Evolutionary conservation across 2,329 filamentous ascomycete genomes (phyloP).

Genomic region (Exophiala oligosperma): DNA sequence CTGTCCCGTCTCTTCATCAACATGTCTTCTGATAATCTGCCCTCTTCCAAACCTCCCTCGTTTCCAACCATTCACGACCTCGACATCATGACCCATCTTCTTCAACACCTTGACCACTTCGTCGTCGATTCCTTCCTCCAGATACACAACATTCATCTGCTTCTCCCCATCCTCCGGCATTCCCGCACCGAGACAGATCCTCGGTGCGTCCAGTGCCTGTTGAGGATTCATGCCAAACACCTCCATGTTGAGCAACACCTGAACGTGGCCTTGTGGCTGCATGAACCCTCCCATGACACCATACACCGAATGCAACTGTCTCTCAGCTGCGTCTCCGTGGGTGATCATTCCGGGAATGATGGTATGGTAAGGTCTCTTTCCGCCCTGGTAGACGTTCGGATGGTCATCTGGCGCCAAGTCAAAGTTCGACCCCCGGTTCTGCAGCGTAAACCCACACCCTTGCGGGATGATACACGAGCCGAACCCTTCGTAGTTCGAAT

Average conservation of each 20-base stretch:
- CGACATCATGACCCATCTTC: slow-evolving; percentile 70
- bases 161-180: slow-evolving; percentile 48
- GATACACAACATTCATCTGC: slow-evolving; percentile 54
- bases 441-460: slow-evolving; percentile 87
- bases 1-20: slow-evolving; percentile 64
- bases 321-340: slow-evolving; percentile 58
- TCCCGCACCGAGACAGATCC: slow-evolving; percentile 81
- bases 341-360: slow-evolving; percentile 94
- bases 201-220: slow-evolving; percentile 82
- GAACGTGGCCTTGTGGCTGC: slow-evolving; percentile 95
- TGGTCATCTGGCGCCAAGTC: slow-evolving; percentile 64
- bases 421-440: slow-evolving; percentile 89
- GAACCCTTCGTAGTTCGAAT: slow-evolving; percentile 86
- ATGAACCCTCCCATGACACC: slow-evolving; percentile 99
- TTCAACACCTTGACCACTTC: slow-evolving; percentile 67
- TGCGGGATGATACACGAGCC: slow-evolving; percentile 82
- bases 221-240: slow-evolving; percentile 81
- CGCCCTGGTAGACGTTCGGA: slow-evolving; percentile 76
- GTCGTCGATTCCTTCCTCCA: slow-evolving; percentile 78
- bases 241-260: slow-evolving; percentile 86
- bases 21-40: slow-evolving; percentile 77
- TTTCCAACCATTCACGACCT: slow-evolving; percentile 63
- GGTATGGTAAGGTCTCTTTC: slow-evolving; percentile 93
- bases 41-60: slow-evolving; percentile 79
- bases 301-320: slow-evolving; percentile 78